phyloP scores from a whole-genome alignment of 805 yeast genomes.

The Teunomyces aglyptinius region DNA sequence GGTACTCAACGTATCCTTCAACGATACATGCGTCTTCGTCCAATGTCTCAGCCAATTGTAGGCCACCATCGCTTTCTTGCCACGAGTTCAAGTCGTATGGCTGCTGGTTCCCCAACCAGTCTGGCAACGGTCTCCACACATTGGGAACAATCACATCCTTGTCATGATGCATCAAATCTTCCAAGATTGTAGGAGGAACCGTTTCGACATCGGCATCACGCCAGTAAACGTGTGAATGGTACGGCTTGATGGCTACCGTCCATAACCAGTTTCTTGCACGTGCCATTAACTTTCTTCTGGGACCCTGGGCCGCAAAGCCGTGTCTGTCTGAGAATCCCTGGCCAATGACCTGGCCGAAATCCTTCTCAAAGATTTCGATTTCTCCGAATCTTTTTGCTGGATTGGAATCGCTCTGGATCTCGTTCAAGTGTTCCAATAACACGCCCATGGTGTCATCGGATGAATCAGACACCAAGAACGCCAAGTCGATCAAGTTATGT shows the following conservation, averaged over 20 bases:
- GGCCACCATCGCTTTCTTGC: conserved; percentile 83
- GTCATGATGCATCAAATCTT: conserved; percentile 89
- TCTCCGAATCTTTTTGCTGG: conserved; percentile 67
- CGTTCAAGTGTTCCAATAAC: conserved; percentile 54
- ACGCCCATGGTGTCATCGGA: conserved; percentile 81
- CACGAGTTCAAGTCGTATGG: conserved; percentile 84
- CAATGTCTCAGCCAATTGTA: conserved; percentile 68
- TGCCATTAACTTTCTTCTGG: conserved; percentile 92
- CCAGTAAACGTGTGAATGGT: conserved; percentile 97
- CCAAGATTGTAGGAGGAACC: conserved; percentile 77
- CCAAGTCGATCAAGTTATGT: conserved; percentile 75
- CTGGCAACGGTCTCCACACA: conserved; percentile 88
- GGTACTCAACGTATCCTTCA: conserved; percentile 96
- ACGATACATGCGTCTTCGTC: conserved; percentile 96
- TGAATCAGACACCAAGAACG: conserved; percentile 88
- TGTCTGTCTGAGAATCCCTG: conserved; percentile 92
- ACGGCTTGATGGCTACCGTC: conserved; percentile 81
- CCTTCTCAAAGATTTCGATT: conserved; percentile 85
- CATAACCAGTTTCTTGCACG: conserved; percentile 93
- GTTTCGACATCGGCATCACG: conserved; percentile 97
- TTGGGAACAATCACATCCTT: conserved; percentile 93
- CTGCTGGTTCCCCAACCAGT: conserved; percentile 81
- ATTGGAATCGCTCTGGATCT: conserved; percentile 66
- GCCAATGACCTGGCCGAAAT: conserved; percentile 90
- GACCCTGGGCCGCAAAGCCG: conserved; percentile 95